phyloP scores from a whole-genome alignment of 768 basidiomycete genomes.

The Amanita thiersii region DNA sequence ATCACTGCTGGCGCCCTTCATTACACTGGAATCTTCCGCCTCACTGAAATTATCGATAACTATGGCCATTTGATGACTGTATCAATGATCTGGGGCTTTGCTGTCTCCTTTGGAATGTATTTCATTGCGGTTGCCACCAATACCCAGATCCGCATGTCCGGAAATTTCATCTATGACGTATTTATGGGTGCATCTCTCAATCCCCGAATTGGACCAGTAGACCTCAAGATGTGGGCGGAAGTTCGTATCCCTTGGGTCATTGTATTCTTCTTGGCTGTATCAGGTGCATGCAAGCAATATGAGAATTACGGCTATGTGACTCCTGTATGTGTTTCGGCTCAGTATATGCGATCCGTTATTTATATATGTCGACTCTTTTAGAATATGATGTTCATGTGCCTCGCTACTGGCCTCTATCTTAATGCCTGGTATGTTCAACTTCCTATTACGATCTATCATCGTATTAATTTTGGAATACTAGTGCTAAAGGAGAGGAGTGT shows the following conservation, averaged over 20 bases:
- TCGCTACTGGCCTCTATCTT: slow-evolving; percentile 93
- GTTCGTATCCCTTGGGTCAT: slow-evolving; percentile 97
- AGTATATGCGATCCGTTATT: neutral
- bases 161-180: slow-evolving; percentile 88
- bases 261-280: slow-evolving; percentile 88
- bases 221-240: slow-evolving; percentile 99
- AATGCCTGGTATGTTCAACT: slow-evolving; percentile 70
- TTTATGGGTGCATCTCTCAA: slow-evolving; percentile 97
- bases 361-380: slow-evolving; percentile 18
- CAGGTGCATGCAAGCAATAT: slow-evolving; percentile 93
- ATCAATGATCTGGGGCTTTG: slow-evolving; percentile 87
- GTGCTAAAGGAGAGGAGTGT: slow-evolving; percentile 89
- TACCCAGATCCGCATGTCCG: slow-evolving; percentile 88
- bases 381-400: slow-evolving; percentile 97
- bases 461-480: slow-evolving; percentile 18
- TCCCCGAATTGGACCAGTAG: slow-evolving; percentile 84
- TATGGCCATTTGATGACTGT: slow-evolving; percentile 96
- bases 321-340: slow-evolving; percentile 43
- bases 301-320: slow-evolving; percentile 88
- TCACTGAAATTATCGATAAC: slow-evolving; percentile 93
- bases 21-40: slow-evolving; percentile 74
- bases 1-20: slow-evolving; percentile 70
- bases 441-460: neutral
- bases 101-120: slow-evolving; percentile 74
- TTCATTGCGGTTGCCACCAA: slow-evolving; percentile 69